phyloP scores from a whole-genome alignment of 768 basidiomycete species.

The Podaxis sp. region DNA sequence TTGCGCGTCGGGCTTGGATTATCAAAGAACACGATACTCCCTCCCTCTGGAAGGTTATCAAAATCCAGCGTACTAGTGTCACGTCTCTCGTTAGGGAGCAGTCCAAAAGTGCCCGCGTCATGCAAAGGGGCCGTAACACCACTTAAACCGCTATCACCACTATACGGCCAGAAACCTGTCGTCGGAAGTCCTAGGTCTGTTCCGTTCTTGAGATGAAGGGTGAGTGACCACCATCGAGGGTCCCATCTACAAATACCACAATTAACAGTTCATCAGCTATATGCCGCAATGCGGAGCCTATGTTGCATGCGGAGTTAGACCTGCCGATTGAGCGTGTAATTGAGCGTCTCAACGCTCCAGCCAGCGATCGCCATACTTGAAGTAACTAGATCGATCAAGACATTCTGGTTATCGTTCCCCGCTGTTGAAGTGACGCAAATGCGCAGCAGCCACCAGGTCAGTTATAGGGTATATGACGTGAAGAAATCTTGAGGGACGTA shows the following conservation, averaged over 20 bases:
- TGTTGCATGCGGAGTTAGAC: neutral
- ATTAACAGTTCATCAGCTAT: too few species aligned
- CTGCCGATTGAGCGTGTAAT: constrained; percentile 24
- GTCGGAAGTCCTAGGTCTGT: constrained; percentile 28
- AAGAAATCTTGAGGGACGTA: constrained; percentile 10
- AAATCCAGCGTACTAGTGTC: constrained; percentile 20
- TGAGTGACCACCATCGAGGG: constrained; percentile 31
- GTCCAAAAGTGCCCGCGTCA: constrained; percentile 25
- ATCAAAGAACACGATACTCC: constrained; percentile 29
- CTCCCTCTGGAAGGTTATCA: constrained; percentile 16
- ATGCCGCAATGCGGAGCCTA: neutral
- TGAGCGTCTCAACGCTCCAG: constrained; percentile 22
- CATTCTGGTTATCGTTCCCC: constrained; percentile 31
- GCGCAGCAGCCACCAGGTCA: neutral
- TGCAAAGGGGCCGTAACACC: constrained; percentile 26
- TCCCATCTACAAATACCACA: constrained; percentile 24
- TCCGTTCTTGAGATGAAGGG: constrained; percentile 27
- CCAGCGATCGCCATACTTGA: constrained; percentile 24
- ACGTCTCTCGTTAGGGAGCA: constrained; percentile 19
- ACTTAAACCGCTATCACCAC: constrained; percentile 25
- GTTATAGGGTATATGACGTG: neutral
- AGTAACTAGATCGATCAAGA: constrained; percentile 24
- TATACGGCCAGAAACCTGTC: constrained; percentile 32
- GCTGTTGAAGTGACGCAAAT: constrained; percentile 17
- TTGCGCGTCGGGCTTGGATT: constrained; percentile 30